Base-by-base conservation (phyloP, 257 asterid genomes). In the Fraxinus quadrangulata region DNA sequence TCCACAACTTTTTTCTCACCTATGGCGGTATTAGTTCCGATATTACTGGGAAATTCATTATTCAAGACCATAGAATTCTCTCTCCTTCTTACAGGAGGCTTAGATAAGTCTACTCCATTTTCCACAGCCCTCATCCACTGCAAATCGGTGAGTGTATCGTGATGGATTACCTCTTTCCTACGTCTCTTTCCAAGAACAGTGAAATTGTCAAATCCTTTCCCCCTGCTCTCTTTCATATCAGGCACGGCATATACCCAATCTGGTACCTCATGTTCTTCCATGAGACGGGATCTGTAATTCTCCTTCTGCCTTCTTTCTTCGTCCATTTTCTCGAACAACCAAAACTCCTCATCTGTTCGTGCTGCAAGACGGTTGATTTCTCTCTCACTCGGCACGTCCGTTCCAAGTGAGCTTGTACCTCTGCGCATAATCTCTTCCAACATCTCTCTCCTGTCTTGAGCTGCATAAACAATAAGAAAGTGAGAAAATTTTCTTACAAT, bases 331-430 rank as follows among this genome's bases (percentile, higher is more conserved):
- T 96, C 98, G 31, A 96, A 96, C 71, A 93, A 75, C 97, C 97
- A 92, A 56, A 86, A 96, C 79, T 96, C 99, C 85, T 96, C 98
- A 0, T 93, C 97, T 70, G 99, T 70, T 34, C 99, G 88, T 54
- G 99, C 99, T 69, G 99, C 99, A 65, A 96, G 89, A 76, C 98
- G 92, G 75, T 96, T 96, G 84, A 96, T 96, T 78, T 96, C 98
- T 86, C 97, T 84, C 86, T 93, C 98, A 45, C 94, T 93, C n/a
- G 99, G 99, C 74, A 96, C 97, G 30, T 96, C 99, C 19, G 92
- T 82, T 80, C 99, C 99, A 3, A 93, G 96, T 4, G 97, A 86
- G 65, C 97, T 90, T 33, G 96, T 85, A 40, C 99, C 99, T 81
- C 75, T 90, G 14, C 97, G 97, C 99, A 96, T 96, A 82, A 96